Evolutionary conservation across 345 rosid species (phyloP).

Genomic region (Barbarea vulgaris): DNA sequence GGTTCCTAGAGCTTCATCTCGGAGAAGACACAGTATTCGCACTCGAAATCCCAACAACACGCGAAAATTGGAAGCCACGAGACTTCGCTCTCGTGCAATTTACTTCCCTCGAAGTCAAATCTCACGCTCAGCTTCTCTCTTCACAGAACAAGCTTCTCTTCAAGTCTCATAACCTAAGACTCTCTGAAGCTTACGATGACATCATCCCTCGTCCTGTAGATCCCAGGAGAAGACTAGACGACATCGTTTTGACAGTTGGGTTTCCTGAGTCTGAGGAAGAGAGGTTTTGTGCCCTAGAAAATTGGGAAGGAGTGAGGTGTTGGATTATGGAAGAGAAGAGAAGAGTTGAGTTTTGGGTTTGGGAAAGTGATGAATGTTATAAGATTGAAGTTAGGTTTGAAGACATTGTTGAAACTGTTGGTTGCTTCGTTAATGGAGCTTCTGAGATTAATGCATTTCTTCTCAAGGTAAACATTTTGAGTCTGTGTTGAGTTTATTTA

Average conservation of each 20-base stretch:
- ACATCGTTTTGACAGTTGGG: constrained; percentile 57
- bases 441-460: constrained; percentile 55
- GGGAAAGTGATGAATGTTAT: constrained; percentile 51
- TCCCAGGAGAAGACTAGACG: constrained; percentile 47
- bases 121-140: constrained; percentile 51
- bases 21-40: constrained; percentile 72
- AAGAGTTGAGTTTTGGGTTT: constrained; percentile 73
- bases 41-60: constrained; percentile 65
- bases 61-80: constrained; percentile 79
- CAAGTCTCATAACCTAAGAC: constrained; percentile 52
- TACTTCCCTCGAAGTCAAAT: constrained; percentile 55
- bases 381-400: constrained; percentile 71
- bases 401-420: constrained; percentile 69
- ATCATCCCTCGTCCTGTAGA: constrained; percentile 66
- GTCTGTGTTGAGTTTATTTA: neutral
- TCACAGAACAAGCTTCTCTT: constrained; percentile 51
- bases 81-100: constrained; percentile 81
- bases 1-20: constrained; percentile 63
- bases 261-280: constrained; percentile 45
- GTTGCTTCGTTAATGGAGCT: constrained; percentile 47
- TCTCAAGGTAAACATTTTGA: constrained; percentile 53
- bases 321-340: constrained; percentile 82
- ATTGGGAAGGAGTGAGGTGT: constrained; percentile 69
- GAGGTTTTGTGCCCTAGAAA: constrained; percentile 57
- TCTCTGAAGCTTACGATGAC: constrained; percentile 66